phyloP scores from a whole-genome alignment of 1,284 basidiomycete species.

The Mrakiaceae sp. region DNA sequence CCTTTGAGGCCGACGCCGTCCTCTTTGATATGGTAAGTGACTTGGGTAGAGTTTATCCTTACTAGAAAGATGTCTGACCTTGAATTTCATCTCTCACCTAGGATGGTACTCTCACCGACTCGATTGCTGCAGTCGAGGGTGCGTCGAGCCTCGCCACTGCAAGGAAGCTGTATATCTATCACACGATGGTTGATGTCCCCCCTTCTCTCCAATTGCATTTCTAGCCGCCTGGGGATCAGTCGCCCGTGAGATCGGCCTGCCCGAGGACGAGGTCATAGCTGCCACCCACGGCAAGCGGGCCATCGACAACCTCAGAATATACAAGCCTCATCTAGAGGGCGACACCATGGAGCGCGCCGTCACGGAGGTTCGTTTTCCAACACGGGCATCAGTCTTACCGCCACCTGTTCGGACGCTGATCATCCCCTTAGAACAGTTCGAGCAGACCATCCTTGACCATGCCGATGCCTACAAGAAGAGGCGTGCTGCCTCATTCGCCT shows the following conservation, averaged over 20 bases:
- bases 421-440: slow-evolving; percentile 38
- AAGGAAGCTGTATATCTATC: too few relatives aligned
- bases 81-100: slow-evolving; percentile 24
- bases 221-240: slow-evolving; percentile 56
- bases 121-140: slow-evolving; percentile 62
- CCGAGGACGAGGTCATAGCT: slow-evolving; percentile 51
- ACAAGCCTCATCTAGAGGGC: slow-evolving; percentile 47
- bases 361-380: too few relatives aligned
- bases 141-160: too few relatives aligned
- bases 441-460: slow-evolving; percentile 57
- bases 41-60: neutral
- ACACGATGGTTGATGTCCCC: too few relatives aligned
- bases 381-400: too few relatives aligned
- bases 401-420: too few relatives aligned
- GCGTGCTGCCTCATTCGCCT: slow-evolving; percentile 31
- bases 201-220: too few relatives aligned
- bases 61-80: neutral
- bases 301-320: slow-evolving; percentile 50
- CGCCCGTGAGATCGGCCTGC: slow-evolving; percentile 54
- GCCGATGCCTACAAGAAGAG: slow-evolving; percentile 50
- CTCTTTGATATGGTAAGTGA: slow-evolving; percentile 56
- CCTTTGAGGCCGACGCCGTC: slow-evolving; percentile 50
- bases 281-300: slow-evolving; percentile 66
- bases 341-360: slow-evolving; percentile 47
- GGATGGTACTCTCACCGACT: slow-evolving; percentile 64